Evolutionary conservation across 108 stramenopile genomes (phyloP), one percentile per base, ranked within the genome.

Genomic region (Discostella pseudostelligera): DNA sequence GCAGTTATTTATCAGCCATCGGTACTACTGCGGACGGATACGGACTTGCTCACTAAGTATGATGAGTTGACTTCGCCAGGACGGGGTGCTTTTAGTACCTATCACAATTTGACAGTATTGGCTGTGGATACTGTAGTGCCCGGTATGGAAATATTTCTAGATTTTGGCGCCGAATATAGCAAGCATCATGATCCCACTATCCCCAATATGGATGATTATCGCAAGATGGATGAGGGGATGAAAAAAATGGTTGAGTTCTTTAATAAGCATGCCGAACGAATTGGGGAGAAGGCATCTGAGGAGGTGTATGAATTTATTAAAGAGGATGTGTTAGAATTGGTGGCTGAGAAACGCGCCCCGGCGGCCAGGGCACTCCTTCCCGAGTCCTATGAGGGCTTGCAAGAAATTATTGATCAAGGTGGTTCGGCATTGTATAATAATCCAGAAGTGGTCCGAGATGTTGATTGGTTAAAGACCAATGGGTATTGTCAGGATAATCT

Each of bases 91-190:
- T 72, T 81, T 40, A 82, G 83, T 3, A 67, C 76, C 1, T 86
- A 83, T 66, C 78, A 82, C 51, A 88, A 88, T 57, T 35, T 83
- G 13, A 87, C 87, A 9, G 44, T 87, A 55, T 60, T 65, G 37
- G 85, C 90, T 0, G 79, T 81, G 2, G 66, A 74, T 42, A 59
- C 72, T 29, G 83, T 91, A 39, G 82, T 77, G 11, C 82, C 75
- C 14, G 90, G 90, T 10, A 86, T 86, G 85, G 90, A 92, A 69
- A 79, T 92, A 40, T 88, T 92, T 39, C 43, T 82, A 35, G 76
- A 83, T 40, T 84, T 84, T 70, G 88, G 88, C 25, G 72, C 62
- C n/a, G 84, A 84, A 35, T 77, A 79, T 46, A 82, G 77, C 39
- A 72, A 77, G 11, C 72, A 81, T 45, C 55, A 62, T 12, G 67